Percentiles rank a stretch among this genome's conserved stretches.
Conservation (phyloP, 2,329 filamentous ascomycete genomes). For the Cytospora mali region DNA sequence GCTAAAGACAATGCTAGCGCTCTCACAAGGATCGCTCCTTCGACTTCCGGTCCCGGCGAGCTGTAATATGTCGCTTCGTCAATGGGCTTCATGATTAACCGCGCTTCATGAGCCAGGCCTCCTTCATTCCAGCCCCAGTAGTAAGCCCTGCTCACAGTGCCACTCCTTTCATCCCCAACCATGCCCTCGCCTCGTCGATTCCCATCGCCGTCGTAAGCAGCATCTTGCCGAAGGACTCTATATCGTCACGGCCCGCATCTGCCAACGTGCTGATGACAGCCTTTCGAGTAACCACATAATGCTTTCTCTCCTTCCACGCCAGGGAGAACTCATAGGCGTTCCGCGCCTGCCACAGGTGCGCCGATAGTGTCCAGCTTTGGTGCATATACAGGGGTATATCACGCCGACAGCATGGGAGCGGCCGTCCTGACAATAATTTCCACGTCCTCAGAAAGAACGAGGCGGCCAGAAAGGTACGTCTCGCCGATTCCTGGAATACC, state of each 20-base stretch:
- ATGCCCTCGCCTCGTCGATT: constrained; percentile 30
- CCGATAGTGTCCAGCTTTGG: constrained; percentile 45
- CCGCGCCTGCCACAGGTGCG: constrained; percentile 42
- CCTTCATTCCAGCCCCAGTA: background rate
- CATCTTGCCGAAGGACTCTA: constrained; percentile 33
- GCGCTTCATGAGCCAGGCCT: background rate
- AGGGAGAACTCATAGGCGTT: constrained; percentile 42
- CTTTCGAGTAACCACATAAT: constrained; percentile 40
- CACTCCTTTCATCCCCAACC: constrained; percentile 27
- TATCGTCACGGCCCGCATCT: constrained; percentile 27
- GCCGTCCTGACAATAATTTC: constrained; percentile 34
- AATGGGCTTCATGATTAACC: background rate
- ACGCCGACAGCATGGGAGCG: constrained; percentile 33
- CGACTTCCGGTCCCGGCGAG: background rate
- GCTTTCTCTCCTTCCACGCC: constrained; percentile 41
- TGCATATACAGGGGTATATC: constrained; percentile 36
- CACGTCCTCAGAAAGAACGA: constrained; percentile 47
- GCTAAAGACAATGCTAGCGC: background rate
- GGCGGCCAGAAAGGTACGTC: constrained; percentile 53
- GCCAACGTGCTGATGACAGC: constrained; percentile 21
- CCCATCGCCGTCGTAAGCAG: constrained; percentile 31
- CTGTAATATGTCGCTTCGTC: background rate
- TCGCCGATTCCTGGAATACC: constrained; percentile 56
- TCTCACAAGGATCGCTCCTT: background rate
- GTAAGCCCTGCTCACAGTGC: constrained; percentile 16